Conservation (phyloP, 805 yeast genomes). For the Cyberlindnera nakhonratchasimensis region DNA sequence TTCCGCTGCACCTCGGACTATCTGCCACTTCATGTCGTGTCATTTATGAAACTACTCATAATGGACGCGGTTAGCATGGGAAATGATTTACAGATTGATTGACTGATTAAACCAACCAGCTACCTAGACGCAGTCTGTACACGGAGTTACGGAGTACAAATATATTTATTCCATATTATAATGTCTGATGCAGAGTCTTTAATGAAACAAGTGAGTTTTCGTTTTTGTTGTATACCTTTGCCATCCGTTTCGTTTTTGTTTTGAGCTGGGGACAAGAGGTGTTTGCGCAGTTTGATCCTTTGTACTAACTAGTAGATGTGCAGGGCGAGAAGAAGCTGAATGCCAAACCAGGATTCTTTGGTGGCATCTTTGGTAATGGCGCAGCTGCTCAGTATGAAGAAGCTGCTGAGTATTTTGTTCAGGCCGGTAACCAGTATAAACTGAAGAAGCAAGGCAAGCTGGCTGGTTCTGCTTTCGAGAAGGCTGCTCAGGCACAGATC, state of each 20-base stretch:
- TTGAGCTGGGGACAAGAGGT: neutral
- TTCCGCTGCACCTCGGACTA: too few relatives aligned
- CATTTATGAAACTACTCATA: too few relatives aligned
- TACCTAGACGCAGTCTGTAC: neutral
- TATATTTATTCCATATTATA: neutral
- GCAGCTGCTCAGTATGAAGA: conserved; percentile 72
- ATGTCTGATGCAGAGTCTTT: conserved; percentile 28
- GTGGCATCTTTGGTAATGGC: conserved; percentile 59
- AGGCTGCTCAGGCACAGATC: conserved; percentile 78
- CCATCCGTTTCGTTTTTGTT: neutral
- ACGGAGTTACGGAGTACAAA: neutral
- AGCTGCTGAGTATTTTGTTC: conserved; percentile 84
- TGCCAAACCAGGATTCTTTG: conserved; percentile 67
- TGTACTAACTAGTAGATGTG: conserved; percentile 1
- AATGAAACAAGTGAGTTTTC: conserved; percentile 33
- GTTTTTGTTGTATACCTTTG: neutral
- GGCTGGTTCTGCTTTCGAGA: conserved; percentile 83
- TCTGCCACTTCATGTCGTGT: too few relatives aligned
- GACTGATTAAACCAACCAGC: too few relatives aligned
- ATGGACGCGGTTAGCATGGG: too few relatives aligned
- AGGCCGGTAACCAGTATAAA: conserved; percentile 90
- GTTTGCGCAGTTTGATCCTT: neutral
- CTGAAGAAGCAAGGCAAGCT: conserved; percentile 64
- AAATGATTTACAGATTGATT: too few relatives aligned
- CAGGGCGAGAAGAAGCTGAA: conserved; percentile 70